Percentiles rank a stretch among this genome's conserved stretches.
Conservation (phyloP, 805 yeast species). For the Metschnikowia sp. region DNA sequence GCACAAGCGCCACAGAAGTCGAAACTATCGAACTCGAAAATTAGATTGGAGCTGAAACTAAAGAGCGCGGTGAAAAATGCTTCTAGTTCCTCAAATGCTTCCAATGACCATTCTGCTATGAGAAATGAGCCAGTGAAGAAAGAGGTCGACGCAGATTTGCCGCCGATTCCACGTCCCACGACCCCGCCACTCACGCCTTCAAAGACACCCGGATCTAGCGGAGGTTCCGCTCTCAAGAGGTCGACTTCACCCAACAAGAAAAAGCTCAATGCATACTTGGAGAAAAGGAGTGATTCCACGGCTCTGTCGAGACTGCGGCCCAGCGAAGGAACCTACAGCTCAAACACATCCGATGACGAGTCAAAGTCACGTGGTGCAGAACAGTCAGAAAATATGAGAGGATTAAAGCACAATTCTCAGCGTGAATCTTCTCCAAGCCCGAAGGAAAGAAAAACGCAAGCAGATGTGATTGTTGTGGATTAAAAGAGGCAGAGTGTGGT, state of each 20-base stretch:
- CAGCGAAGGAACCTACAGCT: too few relatives aligned
- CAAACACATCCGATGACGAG: too few relatives aligned
- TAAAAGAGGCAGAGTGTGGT: too few relatives aligned
- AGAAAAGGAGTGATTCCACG: not conserved
- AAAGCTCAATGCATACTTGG: slow-evolving; percentile 14
- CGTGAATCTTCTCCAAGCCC: too few relatives aligned
- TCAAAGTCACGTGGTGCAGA: too few relatives aligned
- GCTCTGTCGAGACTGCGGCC: too few relatives aligned
- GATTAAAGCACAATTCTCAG: too few relatives aligned
- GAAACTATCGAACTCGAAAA: slow-evolving; percentile 7
- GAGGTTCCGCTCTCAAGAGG: slow-evolving; percentile 25
- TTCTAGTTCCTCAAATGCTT: not conserved
- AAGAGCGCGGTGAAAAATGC: slow-evolving; percentile 7
- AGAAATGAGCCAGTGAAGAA: not conserved
- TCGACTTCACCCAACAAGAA: slow-evolving; percentile 41
- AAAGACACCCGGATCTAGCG: slow-evolving; percentile 6
- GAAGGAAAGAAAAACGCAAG: too few relatives aligned
- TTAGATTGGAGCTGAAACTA: slow-evolving; percentile 11
- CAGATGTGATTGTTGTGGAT: too few relatives aligned
- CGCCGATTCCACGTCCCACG: slow-evolving; percentile 19
- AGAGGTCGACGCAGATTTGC: slow-evolving; percentile 1
- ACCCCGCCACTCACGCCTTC: slow-evolving; percentile 18
- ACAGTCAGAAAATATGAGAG: too few relatives aligned
- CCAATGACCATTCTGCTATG: not conserved
- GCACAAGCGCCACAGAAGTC: slow-evolving; percentile 1